Evolutionary conservation across 129 eudicot genomes (phyloP).

Genomic region (Ambrosia artemisiifolia): DNA sequence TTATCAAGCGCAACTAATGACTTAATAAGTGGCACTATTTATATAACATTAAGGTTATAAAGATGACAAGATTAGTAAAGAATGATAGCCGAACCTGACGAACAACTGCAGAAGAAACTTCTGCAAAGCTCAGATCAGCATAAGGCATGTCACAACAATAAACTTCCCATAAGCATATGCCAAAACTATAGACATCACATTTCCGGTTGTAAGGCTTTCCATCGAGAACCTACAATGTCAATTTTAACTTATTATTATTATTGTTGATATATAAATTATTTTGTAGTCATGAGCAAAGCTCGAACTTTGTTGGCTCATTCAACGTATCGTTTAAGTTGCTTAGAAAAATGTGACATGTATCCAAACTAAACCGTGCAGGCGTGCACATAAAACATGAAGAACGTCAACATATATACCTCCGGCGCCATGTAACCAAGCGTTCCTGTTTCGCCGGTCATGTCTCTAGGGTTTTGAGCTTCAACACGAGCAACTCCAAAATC

Average conservation of each 20-base stretch:
- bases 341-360: too few species aligned
- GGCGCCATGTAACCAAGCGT: constrained; percentile 89
- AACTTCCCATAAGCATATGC: constrained; percentile 61
- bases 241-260: not conserved
- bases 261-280: too few species aligned
- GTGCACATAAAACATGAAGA: too few species aligned
- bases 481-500: too few species aligned
- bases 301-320: too few species aligned
- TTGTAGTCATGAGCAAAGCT: too few species aligned
- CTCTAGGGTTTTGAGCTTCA: too few species aligned
- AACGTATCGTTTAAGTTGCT: too few species aligned
- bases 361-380: too few species aligned
- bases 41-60: not conserved
- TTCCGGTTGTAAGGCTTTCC: constrained; percentile 56
- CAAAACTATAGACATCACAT: constrained; percentile 51
- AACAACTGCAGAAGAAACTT: constrained; percentile 29
- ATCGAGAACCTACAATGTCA: not conserved
- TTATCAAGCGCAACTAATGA: not conserved
- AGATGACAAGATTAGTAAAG: not conserved
- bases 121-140: constrained; percentile 42
- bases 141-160: constrained; percentile 83
- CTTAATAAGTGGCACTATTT: not conserved
- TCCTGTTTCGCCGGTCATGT: too few species aligned
- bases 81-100: constrained; percentile 6
- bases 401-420: constrained; percentile 28